These are phyloP conservation scores for Solanum acaule DNA, from an alignment of 257 asterid species.

Conservation along the genomic window DNA sequence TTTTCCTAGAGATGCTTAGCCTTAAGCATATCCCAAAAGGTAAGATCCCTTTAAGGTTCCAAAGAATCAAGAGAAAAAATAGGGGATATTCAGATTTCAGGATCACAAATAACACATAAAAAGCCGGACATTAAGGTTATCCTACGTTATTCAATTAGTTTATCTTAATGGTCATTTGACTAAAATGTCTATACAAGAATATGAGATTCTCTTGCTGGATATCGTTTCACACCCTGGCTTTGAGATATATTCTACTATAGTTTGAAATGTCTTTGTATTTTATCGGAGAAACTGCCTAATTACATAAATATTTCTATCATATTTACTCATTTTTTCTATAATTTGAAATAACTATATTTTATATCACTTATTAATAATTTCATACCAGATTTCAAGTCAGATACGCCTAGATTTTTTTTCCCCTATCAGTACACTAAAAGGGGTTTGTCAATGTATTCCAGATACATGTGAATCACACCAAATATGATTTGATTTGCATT, in stretches of 20 bases:
- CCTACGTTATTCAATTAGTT: background rate
- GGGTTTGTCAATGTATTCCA: too few relatives aligned
- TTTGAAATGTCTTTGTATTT: background rate
- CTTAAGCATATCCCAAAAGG: slow-evolving; percentile 16
- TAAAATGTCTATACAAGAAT: background rate
- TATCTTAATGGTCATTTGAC: background rate
- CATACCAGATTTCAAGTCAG: background rate
- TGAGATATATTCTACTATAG: background rate
- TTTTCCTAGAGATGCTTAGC: background rate
- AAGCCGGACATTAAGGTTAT: background rate
- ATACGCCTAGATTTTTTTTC: too few relatives aligned
- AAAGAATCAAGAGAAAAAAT: slow-evolving; percentile 10
- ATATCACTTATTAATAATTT: background rate
- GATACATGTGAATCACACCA: too few relatives aligned
- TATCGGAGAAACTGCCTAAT: too few relatives aligned
- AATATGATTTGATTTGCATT: too few relatives aligned
- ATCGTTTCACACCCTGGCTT: background rate
- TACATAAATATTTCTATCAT: too few relatives aligned
- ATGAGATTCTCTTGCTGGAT: background rate
- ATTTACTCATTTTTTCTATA: too few relatives aligned
- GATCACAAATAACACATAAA: background rate
- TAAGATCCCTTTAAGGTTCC: slow-evolving; percentile 24
- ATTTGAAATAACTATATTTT: too few relatives aligned
- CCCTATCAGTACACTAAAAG: too few relatives aligned
- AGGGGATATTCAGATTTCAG: background rate